These are phyloP conservation scores for Cyclostephanos tholiformis DNA, from an alignment of 108 stramenopile genomes.

Conservation along the genomic window DNA sequence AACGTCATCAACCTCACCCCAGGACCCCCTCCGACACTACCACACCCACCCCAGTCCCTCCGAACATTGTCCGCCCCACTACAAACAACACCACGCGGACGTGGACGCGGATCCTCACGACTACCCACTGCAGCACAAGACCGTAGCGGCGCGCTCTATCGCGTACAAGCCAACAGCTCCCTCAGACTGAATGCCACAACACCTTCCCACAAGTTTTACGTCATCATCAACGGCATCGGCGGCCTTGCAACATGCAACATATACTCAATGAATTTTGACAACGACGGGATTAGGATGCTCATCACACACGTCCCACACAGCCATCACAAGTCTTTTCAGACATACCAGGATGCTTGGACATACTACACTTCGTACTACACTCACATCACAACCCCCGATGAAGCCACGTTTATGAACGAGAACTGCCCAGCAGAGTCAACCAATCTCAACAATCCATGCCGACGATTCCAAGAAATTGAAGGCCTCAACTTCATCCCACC, in stretches of 20 bases:
- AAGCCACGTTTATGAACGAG: neutral
- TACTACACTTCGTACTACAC: neutral
- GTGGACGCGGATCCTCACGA: too few species aligned
- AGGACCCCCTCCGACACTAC: too few species aligned
- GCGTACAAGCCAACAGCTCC: too few species aligned
- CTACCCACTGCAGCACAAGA: too few species aligned
- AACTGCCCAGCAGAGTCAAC: neutral
- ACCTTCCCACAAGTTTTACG: neutral
- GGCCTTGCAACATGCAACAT: neutral
- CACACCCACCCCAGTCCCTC: too few species aligned
- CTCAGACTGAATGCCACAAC: neutral
- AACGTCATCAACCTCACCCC: too few species aligned
- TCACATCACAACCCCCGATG: neutral
- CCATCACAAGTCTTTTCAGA: neutral
- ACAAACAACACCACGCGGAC: too few species aligned
- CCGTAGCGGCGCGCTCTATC: too few species aligned
- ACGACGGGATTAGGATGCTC: neutral
- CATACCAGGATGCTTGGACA: neutral
- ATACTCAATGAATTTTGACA: neutral
- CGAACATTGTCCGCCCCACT: too few species aligned
- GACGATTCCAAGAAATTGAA: too few species aligned
- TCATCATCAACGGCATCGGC: neutral
- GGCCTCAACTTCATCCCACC: too few species aligned
- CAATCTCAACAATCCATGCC: slow-evolving; percentile 3
- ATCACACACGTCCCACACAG: neutral